Evolutionary conservation across 1,284 basidiomycete species (phyloP).

Genomic region (Marasmius fiardii): DNA sequence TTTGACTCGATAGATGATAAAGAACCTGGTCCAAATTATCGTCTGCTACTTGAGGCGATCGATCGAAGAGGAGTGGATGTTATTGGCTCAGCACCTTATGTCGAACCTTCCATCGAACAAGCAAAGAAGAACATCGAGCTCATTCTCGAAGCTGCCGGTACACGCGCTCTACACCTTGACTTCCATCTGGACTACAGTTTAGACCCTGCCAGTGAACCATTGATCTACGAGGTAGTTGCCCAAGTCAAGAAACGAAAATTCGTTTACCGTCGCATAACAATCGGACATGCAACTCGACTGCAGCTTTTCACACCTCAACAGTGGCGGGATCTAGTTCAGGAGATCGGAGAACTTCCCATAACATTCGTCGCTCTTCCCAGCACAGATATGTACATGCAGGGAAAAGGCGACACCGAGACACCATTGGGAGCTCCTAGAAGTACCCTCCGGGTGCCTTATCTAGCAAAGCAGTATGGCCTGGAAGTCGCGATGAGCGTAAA

Average conservation of each 20-base stretch:
- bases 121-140: slow-evolving; percentile 52
- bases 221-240: slow-evolving; percentile 51
- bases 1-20: slow-evolving; percentile 33
- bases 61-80: slow-evolving; percentile 37
- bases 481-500: slow-evolving; percentile 57
- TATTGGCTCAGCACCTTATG: slow-evolving; percentile 63
- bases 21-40: slow-evolving; percentile 40
- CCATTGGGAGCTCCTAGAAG: slow-evolving; percentile 42
- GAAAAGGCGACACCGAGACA: slow-evolving; percentile 30
- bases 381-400: slow-evolving; percentile 68
- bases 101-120: slow-evolving; percentile 45
- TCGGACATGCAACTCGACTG: slow-evolving; percentile 61
- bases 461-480: slow-evolving; percentile 42
- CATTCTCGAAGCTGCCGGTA: slow-evolving; percentile 44
- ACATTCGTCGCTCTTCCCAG: slow-evolving; percentile 57
- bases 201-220: slow-evolving; percentile 43
- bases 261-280: slow-evolving; percentile 35
- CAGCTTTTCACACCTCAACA: slow-evolving; percentile 44
- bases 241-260: slow-evolving; percentile 26
- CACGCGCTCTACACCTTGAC: slow-evolving; percentile 42
- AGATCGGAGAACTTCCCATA: slow-evolving; percentile 41
- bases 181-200: slow-evolving; percentile 70
- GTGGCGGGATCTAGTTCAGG: slow-evolving; percentile 37
- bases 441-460: slow-evolving; percentile 48
- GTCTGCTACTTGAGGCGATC: slow-evolving; percentile 38